Base-by-base conservation (phyloP, 1,284 basidiomycete genomes). In the Singerocomus rubriflavus region DNA sequence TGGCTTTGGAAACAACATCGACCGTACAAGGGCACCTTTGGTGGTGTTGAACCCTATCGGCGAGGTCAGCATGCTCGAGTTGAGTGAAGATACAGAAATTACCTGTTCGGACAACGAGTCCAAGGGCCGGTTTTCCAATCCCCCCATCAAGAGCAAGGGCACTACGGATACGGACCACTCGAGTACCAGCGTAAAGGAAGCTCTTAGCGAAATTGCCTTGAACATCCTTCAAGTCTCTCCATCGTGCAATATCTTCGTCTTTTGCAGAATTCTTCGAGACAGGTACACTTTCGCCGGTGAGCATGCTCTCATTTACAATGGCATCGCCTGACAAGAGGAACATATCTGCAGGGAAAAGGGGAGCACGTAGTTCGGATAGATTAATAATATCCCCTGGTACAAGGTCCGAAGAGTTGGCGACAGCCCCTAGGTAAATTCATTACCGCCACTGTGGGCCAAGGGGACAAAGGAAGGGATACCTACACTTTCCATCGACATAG, bases 1-100 rank as follows among this genome's bases (percentile, higher is more conserved):
- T 0, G 96, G 95, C 67, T 98, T 98, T 0, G 97, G 97, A 74
- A 97, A 99, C 14, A 99, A 77, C 97, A 99, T 99, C 0, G 94
- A 97, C 25, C 97, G 82, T 8, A 99, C 84, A 16, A 99, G 77
- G 0, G 96, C 91, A 30, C 97, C 97, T 71, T 99, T 99, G 11
- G 97, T 99, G 3, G 97, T 99, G 67, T 92, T 93, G 73, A 99
- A 99, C 0, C 93, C 92, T 90, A 54, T 27, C 12, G 39, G 26
- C 26, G 41, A 39, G 39, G 44, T 53, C 45, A 51, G 42, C 40
- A 26, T 34, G 25, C 27, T 12, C 46, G 25, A 37, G 16, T 35
- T 30, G 17, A 31, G 14, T 1, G 5, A 38, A 29, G 26, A n/a
- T 9, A 49, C 11, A 27, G n/a, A 37, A 64, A 70, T 53, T 48